Evolutionary conservation across 2,329 filamentous ascomycete species (phyloP), one percentile per base, ranked within the genome.

Genomic region (Colletotrichum sp.): DNA sequence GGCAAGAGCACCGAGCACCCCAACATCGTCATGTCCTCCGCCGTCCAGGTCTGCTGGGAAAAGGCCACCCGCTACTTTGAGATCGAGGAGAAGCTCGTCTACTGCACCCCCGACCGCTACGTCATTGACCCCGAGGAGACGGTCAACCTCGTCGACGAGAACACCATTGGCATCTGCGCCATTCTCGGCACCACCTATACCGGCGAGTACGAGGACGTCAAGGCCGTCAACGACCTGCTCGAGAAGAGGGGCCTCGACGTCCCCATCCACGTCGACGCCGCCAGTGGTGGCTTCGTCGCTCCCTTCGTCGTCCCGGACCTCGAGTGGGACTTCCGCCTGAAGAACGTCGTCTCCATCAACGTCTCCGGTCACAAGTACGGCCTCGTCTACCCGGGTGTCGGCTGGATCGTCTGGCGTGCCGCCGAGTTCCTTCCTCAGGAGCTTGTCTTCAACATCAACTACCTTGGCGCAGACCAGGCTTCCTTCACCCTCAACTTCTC

Each of bases 391-490:
- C 96, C 96, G 1, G 96, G 96, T 84, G 95, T 99, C 16, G 96
- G 96, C 75, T 99, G 96, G 96, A 93, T 96, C 13, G 89, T 98
- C 79, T 98, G 96, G 96, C 92, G 96, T 64, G 91, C 92, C 52
- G 91, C 95, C 67, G 93, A 97, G 84, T 97, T 90, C 86, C 90
- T 98, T 4, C 96, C 96, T 9, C 90, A 96, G 83, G 96, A 98
- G 82, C 93, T 98, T 26, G 95, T 99, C 81, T 99, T 99, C 92
- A 98, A 98, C 90, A 98, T 99, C 91, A 98, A 98, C 90, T 99
- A 99, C 87, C 93, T 98, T 8, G 96, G 96, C 66, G 96, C 96
- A 13, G 95, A 98, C 83, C 96, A 99, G 84, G 94, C 96, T 3
- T 98, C 95, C 5, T 98, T 98, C 87, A 98, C 96, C 0, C 92